Percentiles rank a stretch among this genome's conserved stretches.
Evolutionary conservation across 305 asterid genomes (phyloP).

Genomic region (Lippia alba): DNA sequence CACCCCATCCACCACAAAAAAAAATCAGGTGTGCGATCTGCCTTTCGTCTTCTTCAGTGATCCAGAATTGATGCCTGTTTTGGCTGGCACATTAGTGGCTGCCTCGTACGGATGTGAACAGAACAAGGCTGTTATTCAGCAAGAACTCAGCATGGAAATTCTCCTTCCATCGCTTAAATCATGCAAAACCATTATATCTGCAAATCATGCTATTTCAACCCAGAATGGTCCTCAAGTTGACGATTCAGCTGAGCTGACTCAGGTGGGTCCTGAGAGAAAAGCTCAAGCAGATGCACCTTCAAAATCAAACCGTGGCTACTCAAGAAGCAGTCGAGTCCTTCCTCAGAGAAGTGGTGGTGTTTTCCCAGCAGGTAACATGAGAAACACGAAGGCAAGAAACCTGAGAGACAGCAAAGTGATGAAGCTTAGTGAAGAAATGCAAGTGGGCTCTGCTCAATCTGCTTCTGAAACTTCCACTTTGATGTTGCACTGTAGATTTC

Average conservation of each 20-base stretch:
- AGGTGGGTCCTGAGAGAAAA: constrained; percentile 55
- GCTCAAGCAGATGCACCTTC: constrained; percentile 54
- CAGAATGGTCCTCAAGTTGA: constrained; percentile 40
- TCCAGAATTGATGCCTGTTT: constrained; percentile 87
- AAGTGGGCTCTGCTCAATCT: constrained; percentile 46
- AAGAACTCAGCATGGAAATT: constrained; percentile 98
- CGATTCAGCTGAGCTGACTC: constrained; percentile 54
- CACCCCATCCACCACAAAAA: background rate
- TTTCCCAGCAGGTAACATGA: constrained; percentile 36
- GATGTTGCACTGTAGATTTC: constrained; percentile 80
- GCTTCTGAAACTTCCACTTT: constrained; percentile 51
- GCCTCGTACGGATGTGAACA: constrained; percentile 93
- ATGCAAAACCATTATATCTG: constrained; percentile 57
- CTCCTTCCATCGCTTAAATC: constrained; percentile 84
- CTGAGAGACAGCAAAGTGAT: constrained; percentile 61
- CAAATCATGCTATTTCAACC: constrained; percentile 25
- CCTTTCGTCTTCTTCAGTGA: constrained; percentile 95
- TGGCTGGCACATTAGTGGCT: constrained; percentile 87
- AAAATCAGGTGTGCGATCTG: constrained; percentile 89
- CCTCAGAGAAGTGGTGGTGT: constrained; percentile 51
- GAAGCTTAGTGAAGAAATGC: constrained; percentile 65
- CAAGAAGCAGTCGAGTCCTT: constrained; percentile 49
- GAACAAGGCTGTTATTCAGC: constrained; percentile 91
- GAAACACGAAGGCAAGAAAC: constrained; percentile 55
- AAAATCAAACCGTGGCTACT: constrained; percentile 48